Conservation (phyloP, 352 stramenopile genomes). For the Phytophthora podocarpi region DNA sequence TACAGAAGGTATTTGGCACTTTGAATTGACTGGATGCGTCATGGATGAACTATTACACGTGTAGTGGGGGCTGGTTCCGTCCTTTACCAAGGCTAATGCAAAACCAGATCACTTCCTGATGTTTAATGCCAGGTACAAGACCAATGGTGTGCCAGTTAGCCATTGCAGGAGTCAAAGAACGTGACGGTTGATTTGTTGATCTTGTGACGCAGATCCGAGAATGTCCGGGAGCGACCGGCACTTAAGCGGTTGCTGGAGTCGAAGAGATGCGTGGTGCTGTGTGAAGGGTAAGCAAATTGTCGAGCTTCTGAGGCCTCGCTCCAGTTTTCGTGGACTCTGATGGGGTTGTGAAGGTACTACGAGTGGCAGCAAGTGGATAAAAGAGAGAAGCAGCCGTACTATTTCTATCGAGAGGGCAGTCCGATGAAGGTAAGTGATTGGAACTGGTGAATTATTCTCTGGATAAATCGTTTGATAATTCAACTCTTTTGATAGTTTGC, state of each 20-base stretch:
- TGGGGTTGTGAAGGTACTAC: constrained; percentile 66
- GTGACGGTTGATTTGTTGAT: not conserved
- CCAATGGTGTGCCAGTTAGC: not conserved
- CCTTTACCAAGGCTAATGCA: constrained; percentile 74
- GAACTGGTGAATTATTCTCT: not conserved
- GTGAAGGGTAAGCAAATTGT: constrained; percentile 71
- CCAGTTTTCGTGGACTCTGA: not conserved
- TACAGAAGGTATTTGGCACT: not conserved
- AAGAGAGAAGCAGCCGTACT: constrained; percentile 91
- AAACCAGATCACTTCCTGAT: constrained; percentile 87
- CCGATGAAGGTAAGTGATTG: constrained; percentile 53
- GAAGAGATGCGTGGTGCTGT: constrained; percentile 82
- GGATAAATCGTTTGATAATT: not conserved
- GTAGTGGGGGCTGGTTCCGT: constrained; percentile 84
- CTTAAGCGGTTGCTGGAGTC: constrained; percentile 76
- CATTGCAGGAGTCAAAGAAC: not conserved
- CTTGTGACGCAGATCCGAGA: constrained; percentile 58
- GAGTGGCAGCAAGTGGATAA: constrained; percentile 91
- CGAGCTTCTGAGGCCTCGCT: too few relatives aligned
- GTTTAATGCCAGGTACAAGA: constrained; percentile 80
- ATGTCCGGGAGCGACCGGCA: constrained; percentile 67
- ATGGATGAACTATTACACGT: not conserved
- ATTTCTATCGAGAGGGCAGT: constrained; percentile 59
- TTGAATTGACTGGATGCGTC: not conserved
- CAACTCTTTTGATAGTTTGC: constrained; percentile 59